Conservation (phyloP, 108 stramenopile species). For the Cyclotella sp. region DNA sequence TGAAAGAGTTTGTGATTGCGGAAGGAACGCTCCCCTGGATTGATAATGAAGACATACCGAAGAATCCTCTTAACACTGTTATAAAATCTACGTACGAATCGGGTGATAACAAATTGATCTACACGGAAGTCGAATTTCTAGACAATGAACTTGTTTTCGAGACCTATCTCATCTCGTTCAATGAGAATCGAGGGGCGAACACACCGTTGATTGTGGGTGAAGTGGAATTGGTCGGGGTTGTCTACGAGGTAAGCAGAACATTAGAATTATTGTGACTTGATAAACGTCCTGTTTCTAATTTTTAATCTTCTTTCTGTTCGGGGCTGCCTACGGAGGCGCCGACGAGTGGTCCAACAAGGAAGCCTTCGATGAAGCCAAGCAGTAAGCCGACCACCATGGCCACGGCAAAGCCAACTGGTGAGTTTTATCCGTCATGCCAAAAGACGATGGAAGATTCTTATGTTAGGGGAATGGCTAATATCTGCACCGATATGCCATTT, state of each 20-base stretch:
- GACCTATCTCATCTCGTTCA: background rate
- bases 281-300: no score
- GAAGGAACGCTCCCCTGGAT: background rate
- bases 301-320: no score
- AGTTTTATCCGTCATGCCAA: no score
- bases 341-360: background rate
- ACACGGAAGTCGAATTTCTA: background rate
- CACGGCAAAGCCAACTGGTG: background rate
- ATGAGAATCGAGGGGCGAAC: background rate
- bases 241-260: background rate
- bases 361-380: background rate
- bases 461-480: no score
- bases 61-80: background rate
- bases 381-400: background rate
- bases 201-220: conserved; percentile 2
- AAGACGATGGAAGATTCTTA: no score
- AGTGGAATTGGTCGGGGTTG: conserved; percentile 4
- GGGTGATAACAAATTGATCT: background rate
- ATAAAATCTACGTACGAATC: background rate
- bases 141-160: background rate
- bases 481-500: no score
- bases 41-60: background rate
- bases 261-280: no score
- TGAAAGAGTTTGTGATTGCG: background rate
- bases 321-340: background rate